Base-by-base conservation (phyloP, 177 flowering plant species). In the Vitis hybrid region DNA sequence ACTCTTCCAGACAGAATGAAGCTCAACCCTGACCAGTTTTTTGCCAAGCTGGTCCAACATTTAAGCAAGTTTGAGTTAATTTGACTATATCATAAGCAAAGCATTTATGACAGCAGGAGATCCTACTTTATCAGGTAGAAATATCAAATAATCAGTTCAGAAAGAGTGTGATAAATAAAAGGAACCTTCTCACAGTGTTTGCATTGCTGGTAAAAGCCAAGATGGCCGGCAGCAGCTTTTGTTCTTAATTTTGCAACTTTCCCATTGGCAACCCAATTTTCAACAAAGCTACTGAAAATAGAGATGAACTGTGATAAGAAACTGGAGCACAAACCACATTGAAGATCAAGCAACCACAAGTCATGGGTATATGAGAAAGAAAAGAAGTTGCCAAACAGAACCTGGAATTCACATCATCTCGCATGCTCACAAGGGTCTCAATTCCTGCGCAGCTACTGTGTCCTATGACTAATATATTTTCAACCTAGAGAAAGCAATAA, bases 391-490 rank as follows among this genome's bases (percentile, higher is more conserved):
- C 35, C 19, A 51, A 55, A 18, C 21, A 2, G 32, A 52, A 79
- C 85, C 82, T 78, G 2, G 81, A 64, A 11, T 67, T 50, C 50
- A 14, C 66, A 11, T 69, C 65, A 52, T 83, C 82, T 69, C 76
- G 66, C 80, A 82, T 76, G 50, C 70, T 74, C 86, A 83, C 81
- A 17, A 83, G 80, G 58, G 78, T 32, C 46, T 77, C 67, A 61
- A 83, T 83, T 60, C 86, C 86, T 30, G 67, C 86, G 61, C 86
- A 83, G 69, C 77, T 40, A 30, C 84, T 81, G 70, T 83, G 86
- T 19, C 86, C 83, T 2, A 83, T 71, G 24, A 83, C 77, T 19
- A 83, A 63, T 66, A 83, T 81, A 49, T 80, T 64, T 64, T 80
- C 75, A 56, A 81, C 84, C 86, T 82, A 52, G 15, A 59, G 21